Evolutionary conservation across 257 asterid species (phyloP).

Genomic region (Solanum verrucosum): DNA sequence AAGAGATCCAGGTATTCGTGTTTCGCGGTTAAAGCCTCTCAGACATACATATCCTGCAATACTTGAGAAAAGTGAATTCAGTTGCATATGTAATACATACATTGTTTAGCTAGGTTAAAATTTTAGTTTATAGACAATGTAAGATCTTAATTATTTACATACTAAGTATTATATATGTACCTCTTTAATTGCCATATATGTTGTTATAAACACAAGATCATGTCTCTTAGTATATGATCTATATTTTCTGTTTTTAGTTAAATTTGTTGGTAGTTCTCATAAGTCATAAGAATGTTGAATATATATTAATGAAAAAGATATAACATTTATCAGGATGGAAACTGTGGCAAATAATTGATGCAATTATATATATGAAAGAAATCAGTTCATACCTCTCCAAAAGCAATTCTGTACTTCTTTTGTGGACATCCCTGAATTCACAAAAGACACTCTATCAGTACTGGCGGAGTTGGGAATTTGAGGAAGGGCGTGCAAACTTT

Average conservation of each 20-base stretch:
- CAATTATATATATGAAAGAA: not conserved
- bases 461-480: not conserved
- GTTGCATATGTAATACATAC: not conserved
- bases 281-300: not conserved
- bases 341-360: not conserved
- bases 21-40: slow-evolving; percentile 14
- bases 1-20: slow-evolving; percentile 14
- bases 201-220: not conserved
- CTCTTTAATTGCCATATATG: not conserved
- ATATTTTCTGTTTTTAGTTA: not conserved
- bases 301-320: not conserved
- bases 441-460: not conserved
- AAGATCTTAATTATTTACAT: not conserved
- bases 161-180: not conserved
- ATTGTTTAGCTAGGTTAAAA: not conserved
- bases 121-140: not conserved
- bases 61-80: not conserved
- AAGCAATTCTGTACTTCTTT: slow-evolving; percentile 17
- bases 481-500: not conserved
- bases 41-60: slow-evolving; percentile 19
- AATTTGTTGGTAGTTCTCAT: not conserved
- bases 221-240: not conserved
- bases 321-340: not conserved
- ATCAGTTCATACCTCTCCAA: slow-evolving; percentile 12
- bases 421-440: slow-evolving; percentile 16